Percentiles rank a stretch among this genome's conserved stretches.
These are phyloP conservation scores for Hirschfeldia incana DNA, from an alignment of 345 rosid genomes.

Conservation along the genomic window DNA sequence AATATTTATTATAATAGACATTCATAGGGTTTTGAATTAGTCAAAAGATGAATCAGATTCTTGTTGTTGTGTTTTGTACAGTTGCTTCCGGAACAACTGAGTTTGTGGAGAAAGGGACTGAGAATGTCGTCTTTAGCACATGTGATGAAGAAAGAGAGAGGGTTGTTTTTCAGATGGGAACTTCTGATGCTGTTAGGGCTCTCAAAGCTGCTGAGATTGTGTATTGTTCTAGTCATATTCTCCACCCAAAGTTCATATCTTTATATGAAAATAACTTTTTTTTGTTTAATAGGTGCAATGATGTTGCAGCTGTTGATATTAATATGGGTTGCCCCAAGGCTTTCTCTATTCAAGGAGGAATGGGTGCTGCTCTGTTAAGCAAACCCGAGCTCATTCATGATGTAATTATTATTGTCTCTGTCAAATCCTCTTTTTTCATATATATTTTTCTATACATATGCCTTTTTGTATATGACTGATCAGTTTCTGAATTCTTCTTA, in stretches of 20 bases:
- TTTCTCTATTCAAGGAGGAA: constrained; percentile 92
- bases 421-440: neutral
- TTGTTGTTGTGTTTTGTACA: constrained; percentile 36
- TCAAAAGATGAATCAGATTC: too few relatives aligned
- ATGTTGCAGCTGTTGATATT: constrained; percentile 82
- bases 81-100: constrained; percentile 62
- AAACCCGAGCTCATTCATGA: constrained; percentile 87
- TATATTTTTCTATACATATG: neutral
- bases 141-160: constrained; percentile 60
- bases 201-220: constrained; percentile 77
- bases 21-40: too few relatives aligned
- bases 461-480: neutral
- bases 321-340: constrained; percentile 98
- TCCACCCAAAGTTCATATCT: neutral
- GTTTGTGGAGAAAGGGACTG: constrained; percentile 88
- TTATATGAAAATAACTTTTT: too few relatives aligned
- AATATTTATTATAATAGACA: too few relatives aligned
- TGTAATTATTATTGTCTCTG: constrained; percentile 50
- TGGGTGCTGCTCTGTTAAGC: constrained; percentile 91
- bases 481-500: constrained; percentile 9
- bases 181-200: constrained; percentile 94
- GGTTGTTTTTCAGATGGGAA: constrained; percentile 88
- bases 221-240: constrained; percentile 40
- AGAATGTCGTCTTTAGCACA: constrained; percentile 77
- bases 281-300: constrained; percentile 59